Evolutionary conservation across 495 filamentous ascomycete genomes (phyloP).

Genomic region (Penicillium cataractarum): DNA sequence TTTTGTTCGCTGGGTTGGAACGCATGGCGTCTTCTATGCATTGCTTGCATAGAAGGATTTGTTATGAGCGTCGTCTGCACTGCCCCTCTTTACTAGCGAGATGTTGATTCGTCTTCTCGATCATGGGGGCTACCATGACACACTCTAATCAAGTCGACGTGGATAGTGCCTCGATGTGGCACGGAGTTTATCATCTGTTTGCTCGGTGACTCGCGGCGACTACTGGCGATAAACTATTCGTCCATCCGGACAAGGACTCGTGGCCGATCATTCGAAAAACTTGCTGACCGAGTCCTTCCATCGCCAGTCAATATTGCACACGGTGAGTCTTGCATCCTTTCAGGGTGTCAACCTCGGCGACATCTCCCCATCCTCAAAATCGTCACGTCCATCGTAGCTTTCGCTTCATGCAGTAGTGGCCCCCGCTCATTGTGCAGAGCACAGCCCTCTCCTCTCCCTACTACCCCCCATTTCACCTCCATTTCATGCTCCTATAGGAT

Average conservation of each 20-base stretch:
- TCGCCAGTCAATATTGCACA: not conserved
- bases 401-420: not conserved
- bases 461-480: not conserved
- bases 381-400: not conserved
- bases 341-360: not conserved
- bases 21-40: conserved; percentile 29
- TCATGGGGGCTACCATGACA: not conserved
- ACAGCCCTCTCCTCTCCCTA: not conserved
- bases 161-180: not conserved
- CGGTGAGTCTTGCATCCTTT: not conserved
- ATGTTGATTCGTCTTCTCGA: conserved; percentile 8
- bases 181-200: conserved; percentile 7
- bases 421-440: not conserved
- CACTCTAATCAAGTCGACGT: not conserved
- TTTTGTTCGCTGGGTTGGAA: conserved; percentile 1
- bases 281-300: not conserved
- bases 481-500: not conserved
- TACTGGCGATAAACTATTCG: not conserved
- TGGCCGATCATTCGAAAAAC: conserved; percentile 15
- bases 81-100: conserved; percentile 7
- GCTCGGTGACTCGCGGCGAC: conserved; percentile 10
- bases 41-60: conserved; percentile 31
- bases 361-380: not conserved
- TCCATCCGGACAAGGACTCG: conserved; percentile 13
- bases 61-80: conserved; percentile 20